Base-by-base conservation (phyloP, 139 green algal species). In the Bryopsis sp. region DNA sequence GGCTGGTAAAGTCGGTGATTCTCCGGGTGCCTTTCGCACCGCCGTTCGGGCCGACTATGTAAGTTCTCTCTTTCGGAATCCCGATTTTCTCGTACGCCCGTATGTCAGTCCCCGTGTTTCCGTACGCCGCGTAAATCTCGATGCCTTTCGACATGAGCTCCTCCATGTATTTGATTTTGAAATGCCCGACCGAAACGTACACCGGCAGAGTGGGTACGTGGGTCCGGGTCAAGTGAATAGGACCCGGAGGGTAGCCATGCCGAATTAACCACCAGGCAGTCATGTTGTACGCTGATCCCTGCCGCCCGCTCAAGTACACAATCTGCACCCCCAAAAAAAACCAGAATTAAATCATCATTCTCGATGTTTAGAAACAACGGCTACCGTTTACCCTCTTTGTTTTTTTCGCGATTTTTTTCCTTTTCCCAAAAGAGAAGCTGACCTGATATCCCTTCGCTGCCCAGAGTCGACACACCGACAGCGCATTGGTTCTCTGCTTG, bases 371-470 rank as follows among this genome's bases (percentile, higher is more conserved):
- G n/a, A n/a, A n/a, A n/a, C n/a, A n/a, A n/a, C n/a, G n/a, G n/a
- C n/a, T n/a, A n/a, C n/a, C n/a, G n/a, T n/a, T n/a, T n/a, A n/a
- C n/a, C n/a, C n/a, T n/a, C n/a, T n/a, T n/a, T n/a, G n/a, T n/a
- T n/a, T n/a, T n/a, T n/a, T n/a, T n/a, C n/a, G n/a, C n/a, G n/a
- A n/a, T n/a, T n/a, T n/a, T n/a, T n/a, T n/a, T n/a, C n/a, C n/a
- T n/a, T 67, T 38, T 62, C 2, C 73, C 73, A 22, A 31, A 66
- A 5, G 75, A 48, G 63, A 76, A 79, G 37, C 75, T 67, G 31
- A 59, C 47, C 38, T 77, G 74, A 69, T 81, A 81, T 48, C 76
- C 76, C 58, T 81, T 81, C 29, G 72, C 71, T 8, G 76, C 76
- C 76, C 76, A 81, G 11, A 64, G 48, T 24, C 76, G 66, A 31